Base-by-base conservation (phyloP, 2,329 filamentous ascomycete genomes). In the Fusarium sp. region DNA sequence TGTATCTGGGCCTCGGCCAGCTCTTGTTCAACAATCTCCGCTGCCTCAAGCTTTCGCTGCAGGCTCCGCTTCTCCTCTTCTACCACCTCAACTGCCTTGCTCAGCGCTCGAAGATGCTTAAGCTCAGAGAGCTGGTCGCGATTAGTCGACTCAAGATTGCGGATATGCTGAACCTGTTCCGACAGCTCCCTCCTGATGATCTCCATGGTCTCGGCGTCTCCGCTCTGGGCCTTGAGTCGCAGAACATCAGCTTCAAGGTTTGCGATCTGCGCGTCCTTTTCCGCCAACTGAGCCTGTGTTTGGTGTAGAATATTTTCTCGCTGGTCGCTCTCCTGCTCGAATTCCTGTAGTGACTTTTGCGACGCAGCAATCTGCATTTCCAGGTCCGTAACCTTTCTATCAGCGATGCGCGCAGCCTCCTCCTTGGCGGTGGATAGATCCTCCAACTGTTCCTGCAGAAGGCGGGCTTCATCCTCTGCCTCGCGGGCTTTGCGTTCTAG, bases 31-130 rank as follows among this genome's bases (percentile, higher is more conserved):
- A 97, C 76, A 12, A 89, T 86, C 61, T 93, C 90, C 79, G 95
- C 91, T 39, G 92, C 85, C 65, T 94, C 90, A 2, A 99, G 79
- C 76, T 90, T 94, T 34, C 91, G 90, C 78, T 96, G 92, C 23
- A 99, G 82, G 0, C 90, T 89, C 66, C 93, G 87, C 84, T 98
- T 98, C 83, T 99, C 94, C 79, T 99, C 96, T 78, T 99, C 94
- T 0, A 98, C 92, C 3, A 99, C 89, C 76, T 97, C 94, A 2
- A 97, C 91, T n/a, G 93, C 94, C 81, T 93, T 95, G 78, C 94
- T 91, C 4, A 92, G 83, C 71, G 94, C 92, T 13, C 94, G 91
- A 39, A 97, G 86, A 72, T 94, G 92, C 73, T 92, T 94, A 37
- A 99, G 82, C 78, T 99, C 95, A 0, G 87, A 81, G 13, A 89